These are phyloP conservation scores for Euphrasia arctica DNA, from an alignment of 305 asterid genomes.

Conservation along the genomic window DNA sequence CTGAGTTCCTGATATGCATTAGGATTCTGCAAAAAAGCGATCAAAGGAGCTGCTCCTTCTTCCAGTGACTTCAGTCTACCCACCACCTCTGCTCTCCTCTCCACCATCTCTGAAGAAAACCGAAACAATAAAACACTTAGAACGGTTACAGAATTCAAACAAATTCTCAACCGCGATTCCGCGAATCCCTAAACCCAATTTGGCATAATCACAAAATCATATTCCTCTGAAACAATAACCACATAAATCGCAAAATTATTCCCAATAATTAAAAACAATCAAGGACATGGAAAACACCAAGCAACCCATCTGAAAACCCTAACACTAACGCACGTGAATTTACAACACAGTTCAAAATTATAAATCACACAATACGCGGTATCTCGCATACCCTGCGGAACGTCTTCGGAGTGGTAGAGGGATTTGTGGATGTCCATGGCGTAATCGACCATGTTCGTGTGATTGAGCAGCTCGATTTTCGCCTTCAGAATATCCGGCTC, in stretches of 20 bases:
- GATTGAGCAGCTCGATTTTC: conserved; percentile 72
- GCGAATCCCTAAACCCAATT: neutral
- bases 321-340: no score
- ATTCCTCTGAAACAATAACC: no score
- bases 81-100: conserved; percentile 56
- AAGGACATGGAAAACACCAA: neutral
- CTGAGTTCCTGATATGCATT: conserved; percentile 88
- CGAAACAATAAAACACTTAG: conserved; percentile 7
- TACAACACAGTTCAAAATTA: neutral
- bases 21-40: conserved; percentile 82
- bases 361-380: neutral
- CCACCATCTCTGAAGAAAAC: conserved; percentile 43
- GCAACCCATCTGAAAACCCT: neutral
- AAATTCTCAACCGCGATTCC: neutral
- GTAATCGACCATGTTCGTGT: conserved; percentile 93
- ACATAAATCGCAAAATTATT: no score
- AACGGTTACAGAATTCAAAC: neutral
- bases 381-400: conserved; percentile 38
- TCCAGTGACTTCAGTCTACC: conserved; percentile 64
- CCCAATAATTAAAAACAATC: neutral
- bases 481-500: conserved; percentile 79
- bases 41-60: conserved; percentile 86
- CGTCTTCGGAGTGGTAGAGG: conserved; percentile 72
- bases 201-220: neutral
- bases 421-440: conserved; percentile 89